phyloP scores from a whole-genome alignment of 75 land plant genomes.

The Cryptomeria japonica region DNA sequence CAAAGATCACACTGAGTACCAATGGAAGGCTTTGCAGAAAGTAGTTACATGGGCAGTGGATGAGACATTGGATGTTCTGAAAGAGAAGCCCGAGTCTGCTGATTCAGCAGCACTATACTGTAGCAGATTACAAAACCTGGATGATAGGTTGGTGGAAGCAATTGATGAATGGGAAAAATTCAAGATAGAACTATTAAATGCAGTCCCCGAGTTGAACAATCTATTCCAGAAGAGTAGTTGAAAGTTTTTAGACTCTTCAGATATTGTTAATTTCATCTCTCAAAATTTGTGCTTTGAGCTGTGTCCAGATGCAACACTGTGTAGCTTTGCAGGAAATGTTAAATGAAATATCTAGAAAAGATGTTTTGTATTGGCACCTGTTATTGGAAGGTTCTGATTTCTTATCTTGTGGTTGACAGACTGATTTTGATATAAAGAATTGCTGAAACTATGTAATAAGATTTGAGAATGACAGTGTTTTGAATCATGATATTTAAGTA shows the following conservation, averaged over 20 bases:
- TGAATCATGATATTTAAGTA: too few relatives aligned
- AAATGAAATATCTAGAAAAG: too few relatives aligned
- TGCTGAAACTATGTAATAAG: too few relatives aligned
- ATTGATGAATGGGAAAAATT: background rate
- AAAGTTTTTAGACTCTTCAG: background rate
- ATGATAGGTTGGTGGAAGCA: background rate
- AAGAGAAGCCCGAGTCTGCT: background rate
- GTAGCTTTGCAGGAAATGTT: too few relatives aligned
- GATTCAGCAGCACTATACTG: background rate
- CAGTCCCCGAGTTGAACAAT: background rate
- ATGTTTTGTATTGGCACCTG: too few relatives aligned
- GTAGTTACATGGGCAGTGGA: background rate
- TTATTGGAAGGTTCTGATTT: too few relatives aligned
- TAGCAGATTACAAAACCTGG: background rate
- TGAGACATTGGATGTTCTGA: background rate
- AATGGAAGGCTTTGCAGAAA: background rate
- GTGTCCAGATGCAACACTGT: too few relatives aligned
- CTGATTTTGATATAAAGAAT: too few relatives aligned
- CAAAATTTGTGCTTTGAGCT: too few relatives aligned
- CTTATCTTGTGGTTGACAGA: too few relatives aligned
- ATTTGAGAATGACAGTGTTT: too few relatives aligned
- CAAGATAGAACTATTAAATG: background rate
- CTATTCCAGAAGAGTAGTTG: background rate
- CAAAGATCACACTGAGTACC: background rate
- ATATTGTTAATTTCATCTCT: background rate